Conservation (phyloP, 140 eudicot genomes). For the Eryngium alpinum region DNA sequence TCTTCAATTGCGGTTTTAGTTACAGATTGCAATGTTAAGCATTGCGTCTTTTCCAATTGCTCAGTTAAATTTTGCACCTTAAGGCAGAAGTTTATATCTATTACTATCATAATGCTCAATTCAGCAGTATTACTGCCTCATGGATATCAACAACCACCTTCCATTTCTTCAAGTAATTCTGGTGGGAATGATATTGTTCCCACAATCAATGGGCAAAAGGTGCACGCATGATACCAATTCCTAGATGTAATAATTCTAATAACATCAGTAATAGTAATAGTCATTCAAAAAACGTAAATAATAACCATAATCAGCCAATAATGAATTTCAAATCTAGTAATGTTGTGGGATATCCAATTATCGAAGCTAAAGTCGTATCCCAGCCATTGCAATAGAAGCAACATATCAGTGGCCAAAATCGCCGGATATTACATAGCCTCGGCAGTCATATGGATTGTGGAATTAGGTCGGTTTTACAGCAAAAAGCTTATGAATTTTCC, state of each 20-base stretch:
- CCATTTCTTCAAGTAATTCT: constrained; percentile 38
- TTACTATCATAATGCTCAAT: constrained; percentile 16
- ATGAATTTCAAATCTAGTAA: constrained; percentile 52
- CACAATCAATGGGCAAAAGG: constrained; percentile 58
- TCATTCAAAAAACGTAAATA: constrained; percentile 22
- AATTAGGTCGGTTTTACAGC: constrained; percentile 63
- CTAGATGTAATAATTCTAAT: constrained; percentile 52
- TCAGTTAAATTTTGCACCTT: too few species aligned
- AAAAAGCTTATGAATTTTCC: constrained; percentile 44
- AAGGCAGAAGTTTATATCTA: too few species aligned
- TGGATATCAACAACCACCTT: constrained; percentile 62
- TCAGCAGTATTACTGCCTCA: constrained; percentile 49
- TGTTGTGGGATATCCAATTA: constrained; percentile 40
- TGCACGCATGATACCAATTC: constrained; percentile 92
- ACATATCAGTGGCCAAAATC: constrained; percentile 66
- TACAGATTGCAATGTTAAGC: too few species aligned
- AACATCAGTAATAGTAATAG: constrained; percentile 28
- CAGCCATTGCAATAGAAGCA: constrained; percentile 67
- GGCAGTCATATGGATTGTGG: constrained; percentile 80
- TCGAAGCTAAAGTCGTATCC: constrained; percentile 46
- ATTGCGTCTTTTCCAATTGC: too few species aligned
- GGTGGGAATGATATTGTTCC: constrained; percentile 47
- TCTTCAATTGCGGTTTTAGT: too few species aligned
- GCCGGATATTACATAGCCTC: constrained; percentile 62
- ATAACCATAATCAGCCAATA: constrained; percentile 38